Conservation (phyloP, 1,284 basidiomycete species). For the Exobasidium rhododendri region DNA sequence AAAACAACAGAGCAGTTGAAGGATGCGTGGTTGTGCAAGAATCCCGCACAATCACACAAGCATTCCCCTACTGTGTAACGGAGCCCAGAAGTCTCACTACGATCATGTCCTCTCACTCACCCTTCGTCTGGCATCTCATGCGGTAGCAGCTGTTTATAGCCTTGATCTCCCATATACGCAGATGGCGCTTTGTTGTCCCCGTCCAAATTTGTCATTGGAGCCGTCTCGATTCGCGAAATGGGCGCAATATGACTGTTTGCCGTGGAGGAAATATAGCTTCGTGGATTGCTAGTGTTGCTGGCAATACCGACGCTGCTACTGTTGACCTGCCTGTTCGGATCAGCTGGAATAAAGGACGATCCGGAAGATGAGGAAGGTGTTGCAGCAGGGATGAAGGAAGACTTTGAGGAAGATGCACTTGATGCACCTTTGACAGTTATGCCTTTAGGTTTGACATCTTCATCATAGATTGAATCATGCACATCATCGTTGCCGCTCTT, state of each 20-base stretch:
- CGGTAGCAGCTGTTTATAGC: conserved; percentile 69
- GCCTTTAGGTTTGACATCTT: neutral
- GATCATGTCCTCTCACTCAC: too few relatives aligned
- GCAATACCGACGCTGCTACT: neutral
- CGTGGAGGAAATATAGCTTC: neutral
- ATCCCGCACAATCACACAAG: too few relatives aligned
- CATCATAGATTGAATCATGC: conserved; percentile 11
- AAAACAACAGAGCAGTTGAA: too few relatives aligned
- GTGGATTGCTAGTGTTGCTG: neutral
- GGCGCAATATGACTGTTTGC: neutral
- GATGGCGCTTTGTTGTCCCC: neutral
- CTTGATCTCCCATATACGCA: conserved; percentile 53
- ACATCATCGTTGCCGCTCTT: conserved; percentile 8
- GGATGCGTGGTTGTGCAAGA: too few relatives aligned
- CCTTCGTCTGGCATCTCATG: conserved; percentile 99
- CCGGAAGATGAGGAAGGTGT: neutral
- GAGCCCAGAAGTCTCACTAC: too few relatives aligned
- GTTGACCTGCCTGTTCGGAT: neutral
- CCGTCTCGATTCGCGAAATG: neutral
- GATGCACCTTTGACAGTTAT: neutral
- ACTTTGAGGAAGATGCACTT: neutral
- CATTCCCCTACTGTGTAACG: too few relatives aligned
- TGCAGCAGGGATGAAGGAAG: conserved; percentile 13
- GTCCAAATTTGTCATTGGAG: conserved; percentile 7
- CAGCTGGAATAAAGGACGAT: conserved; percentile 15